phyloP scores from a whole-genome alignment of 768 basidiomycete genomes.

The Amanita pseudoporphyria region DNA sequence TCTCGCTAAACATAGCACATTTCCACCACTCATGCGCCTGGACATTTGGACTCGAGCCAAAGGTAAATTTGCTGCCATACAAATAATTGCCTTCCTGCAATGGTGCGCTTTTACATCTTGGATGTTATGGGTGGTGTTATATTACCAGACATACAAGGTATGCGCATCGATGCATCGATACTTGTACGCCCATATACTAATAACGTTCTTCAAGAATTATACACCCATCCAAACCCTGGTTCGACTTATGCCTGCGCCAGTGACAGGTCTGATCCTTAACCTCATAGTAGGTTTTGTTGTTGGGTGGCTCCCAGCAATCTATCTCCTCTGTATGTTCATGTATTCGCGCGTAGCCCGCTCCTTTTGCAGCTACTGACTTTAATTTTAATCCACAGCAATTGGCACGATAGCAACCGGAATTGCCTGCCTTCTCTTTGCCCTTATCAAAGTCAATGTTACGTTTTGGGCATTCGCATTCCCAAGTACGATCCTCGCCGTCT shows the following conservation, averaged over 20 bases:
- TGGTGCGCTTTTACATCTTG: slow-evolving; percentile 46
- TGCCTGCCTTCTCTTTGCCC: slow-evolving; percentile 57
- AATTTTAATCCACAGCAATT: slow-evolving; percentile 8
- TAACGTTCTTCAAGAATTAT: slow-evolving; percentile 52
- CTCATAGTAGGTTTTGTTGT: slow-evolving; percentile 55
- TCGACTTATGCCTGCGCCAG: slow-evolving; percentile 61
- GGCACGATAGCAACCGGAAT: slow-evolving; percentile 51
- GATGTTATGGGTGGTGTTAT: slow-evolving; percentile 24
- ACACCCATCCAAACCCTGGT: slow-evolving; percentile 52
- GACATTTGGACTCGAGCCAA: too few species aligned
- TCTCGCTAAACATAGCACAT: too few species aligned
- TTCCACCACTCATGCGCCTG: too few species aligned
- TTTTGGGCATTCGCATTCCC: slow-evolving; percentile 79
- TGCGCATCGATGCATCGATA: background rate
- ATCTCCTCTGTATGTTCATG: slow-evolving; percentile 35
- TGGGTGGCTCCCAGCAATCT: slow-evolving; percentile 41
- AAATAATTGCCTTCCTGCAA: slow-evolving; percentile 45
- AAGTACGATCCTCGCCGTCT: slow-evolving; percentile 49
- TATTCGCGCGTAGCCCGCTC: too few species aligned
- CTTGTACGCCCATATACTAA: background rate
- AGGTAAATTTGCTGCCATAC: slow-evolving; percentile 48
- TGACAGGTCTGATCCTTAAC: slow-evolving; percentile 57
- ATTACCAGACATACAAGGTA: slow-evolving; percentile 11
- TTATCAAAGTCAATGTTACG: slow-evolving; percentile 43
- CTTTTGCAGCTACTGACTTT: slow-evolving; percentile 1